These are phyloP conservation scores for Phallus indusiatus DNA, from an alignment of 768 basidiomycete species.

Conservation along the genomic window DNA sequence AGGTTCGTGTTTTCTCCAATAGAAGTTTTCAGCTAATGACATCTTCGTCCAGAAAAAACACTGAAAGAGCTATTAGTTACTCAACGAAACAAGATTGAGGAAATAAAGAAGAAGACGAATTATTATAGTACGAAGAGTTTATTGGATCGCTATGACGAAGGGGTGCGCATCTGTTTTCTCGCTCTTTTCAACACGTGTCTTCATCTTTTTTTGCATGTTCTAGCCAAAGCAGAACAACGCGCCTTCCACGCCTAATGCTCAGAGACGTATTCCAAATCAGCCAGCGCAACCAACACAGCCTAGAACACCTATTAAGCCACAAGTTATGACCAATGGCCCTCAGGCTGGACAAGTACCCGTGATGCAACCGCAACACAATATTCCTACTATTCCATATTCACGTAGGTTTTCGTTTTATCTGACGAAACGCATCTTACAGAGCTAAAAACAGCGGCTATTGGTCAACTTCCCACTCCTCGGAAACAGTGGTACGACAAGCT, in stretches of 20 bases:
- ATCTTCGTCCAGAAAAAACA: conserved; percentile 52
- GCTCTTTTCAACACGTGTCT: conserved; percentile 28
- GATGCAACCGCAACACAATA: neutral
- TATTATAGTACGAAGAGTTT: conserved; percentile 88
- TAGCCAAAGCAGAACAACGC: conserved; percentile 19
- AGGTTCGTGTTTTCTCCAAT: conserved; percentile 37
- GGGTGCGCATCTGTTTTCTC: conserved; percentile 24
- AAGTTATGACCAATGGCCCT: neutral
- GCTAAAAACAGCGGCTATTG: conserved; percentile 19
- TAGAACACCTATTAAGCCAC: conserved; percentile 14
- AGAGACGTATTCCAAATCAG: conserved; percentile 8
- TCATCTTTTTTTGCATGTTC: conserved; percentile 18
- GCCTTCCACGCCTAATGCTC: conserved; percentile 20
- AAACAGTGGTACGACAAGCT: conserved; percentile 84
- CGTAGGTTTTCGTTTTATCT: neutral
- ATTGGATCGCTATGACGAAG: conserved; percentile 81
- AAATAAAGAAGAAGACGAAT: conserved; percentile 96
- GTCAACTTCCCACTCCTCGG: conserved; percentile 40
- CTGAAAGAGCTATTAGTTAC: conserved; percentile 64
- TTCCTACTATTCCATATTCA: neutral
- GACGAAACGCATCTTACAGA: neutral
- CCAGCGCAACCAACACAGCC: conserved; percentile 12
- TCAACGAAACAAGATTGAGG: conserved; percentile 81
- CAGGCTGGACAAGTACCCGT: neutral
- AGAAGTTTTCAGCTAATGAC: neutral